Conservation (phyloP, 106 monocot species). For the Apostasia shenzhenica region DNA sequence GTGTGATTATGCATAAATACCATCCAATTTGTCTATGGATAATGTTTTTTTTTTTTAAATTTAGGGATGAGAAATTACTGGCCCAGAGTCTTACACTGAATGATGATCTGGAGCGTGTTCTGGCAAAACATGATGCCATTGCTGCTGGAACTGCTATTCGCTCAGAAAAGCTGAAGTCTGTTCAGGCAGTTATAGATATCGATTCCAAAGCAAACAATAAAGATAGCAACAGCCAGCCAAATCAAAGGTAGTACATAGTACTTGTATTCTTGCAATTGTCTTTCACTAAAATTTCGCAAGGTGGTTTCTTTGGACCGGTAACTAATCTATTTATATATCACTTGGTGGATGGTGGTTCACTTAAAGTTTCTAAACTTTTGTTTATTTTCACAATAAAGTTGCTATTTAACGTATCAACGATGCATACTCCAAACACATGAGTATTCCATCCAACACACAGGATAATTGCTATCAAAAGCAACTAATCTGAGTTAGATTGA, state of each 20-base stretch:
- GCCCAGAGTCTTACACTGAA: conserved; percentile 68
- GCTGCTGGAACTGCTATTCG: conserved; percentile 70
- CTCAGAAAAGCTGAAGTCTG: conserved; percentile 52
- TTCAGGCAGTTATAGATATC: conserved; percentile 40
- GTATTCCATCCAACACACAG: too few relatives aligned
- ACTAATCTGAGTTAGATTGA: too few relatives aligned
- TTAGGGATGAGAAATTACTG: conserved; percentile 83
- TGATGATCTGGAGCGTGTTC: conserved; percentile 89
- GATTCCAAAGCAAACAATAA: conserved; percentile 14
- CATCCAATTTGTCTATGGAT: too few relatives aligned
- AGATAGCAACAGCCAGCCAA: conserved; percentile 13
- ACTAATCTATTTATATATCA: not conserved
- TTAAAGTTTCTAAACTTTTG: too few relatives aligned
- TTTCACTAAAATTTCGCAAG: not conserved
- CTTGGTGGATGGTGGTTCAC: too few relatives aligned
- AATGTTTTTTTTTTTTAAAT: not conserved
- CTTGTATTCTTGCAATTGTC: not conserved
- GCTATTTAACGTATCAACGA: too few relatives aligned
- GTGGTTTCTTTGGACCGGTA: not conserved
- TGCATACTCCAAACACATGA: too few relatives aligned
- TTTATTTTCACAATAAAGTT: too few relatives aligned
- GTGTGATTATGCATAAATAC: too few relatives aligned
- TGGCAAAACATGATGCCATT: conserved; percentile 85
- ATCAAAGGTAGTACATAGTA: conserved; percentile 23
- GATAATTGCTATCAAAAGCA: too few relatives aligned